These are phyloP conservation scores for Canna indica DNA, from an alignment of 176 grass and related monocot species.

Conservation along the genomic window DNA sequence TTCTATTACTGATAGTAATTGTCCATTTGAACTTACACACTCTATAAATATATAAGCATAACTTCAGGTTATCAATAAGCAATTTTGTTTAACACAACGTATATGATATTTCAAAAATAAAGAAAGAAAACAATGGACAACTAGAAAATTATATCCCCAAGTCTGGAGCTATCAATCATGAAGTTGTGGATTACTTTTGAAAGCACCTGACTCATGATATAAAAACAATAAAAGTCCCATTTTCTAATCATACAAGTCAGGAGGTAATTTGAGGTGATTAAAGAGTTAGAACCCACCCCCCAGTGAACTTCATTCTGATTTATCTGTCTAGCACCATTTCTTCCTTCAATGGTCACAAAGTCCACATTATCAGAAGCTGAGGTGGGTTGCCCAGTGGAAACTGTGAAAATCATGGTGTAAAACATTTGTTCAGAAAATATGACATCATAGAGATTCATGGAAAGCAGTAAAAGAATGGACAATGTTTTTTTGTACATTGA, in stretches of 20 bases:
- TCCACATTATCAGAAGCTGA: conserved; percentile 67
- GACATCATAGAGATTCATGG: conserved; percentile 1
- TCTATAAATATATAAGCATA: too few relatives aligned
- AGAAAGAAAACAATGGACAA: neutral
- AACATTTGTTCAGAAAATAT: neutral
- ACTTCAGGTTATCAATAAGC: neutral
- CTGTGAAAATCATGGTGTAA: conserved; percentile 45
- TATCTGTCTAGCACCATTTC: conserved; percentile 74
- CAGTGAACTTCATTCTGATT: conserved; percentile 97
- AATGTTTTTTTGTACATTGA: neutral
- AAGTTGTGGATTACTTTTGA: neutral
- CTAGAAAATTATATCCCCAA: neutral
- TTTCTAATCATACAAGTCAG: neutral
- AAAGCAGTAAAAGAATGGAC: neutral
- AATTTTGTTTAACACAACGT: neutral
- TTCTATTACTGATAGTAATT: too few relatives aligned
- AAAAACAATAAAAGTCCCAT: neutral
- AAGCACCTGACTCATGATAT: neutral
- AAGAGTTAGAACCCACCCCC: conserved; percentile 54
- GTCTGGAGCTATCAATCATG: neutral
- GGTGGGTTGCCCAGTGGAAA: conserved; percentile 54
- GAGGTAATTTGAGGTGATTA: neutral
- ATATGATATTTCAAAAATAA: neutral
- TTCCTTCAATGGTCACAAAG: conserved; percentile 58
- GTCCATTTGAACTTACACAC: too few relatives aligned